Percentiles rank a stretch among this genome's conserved stretches.
Evolutionary conservation across 2,329 filamentous ascomycete genomes (phyloP).

Genomic region (Aspergillus sp.): DNA sequence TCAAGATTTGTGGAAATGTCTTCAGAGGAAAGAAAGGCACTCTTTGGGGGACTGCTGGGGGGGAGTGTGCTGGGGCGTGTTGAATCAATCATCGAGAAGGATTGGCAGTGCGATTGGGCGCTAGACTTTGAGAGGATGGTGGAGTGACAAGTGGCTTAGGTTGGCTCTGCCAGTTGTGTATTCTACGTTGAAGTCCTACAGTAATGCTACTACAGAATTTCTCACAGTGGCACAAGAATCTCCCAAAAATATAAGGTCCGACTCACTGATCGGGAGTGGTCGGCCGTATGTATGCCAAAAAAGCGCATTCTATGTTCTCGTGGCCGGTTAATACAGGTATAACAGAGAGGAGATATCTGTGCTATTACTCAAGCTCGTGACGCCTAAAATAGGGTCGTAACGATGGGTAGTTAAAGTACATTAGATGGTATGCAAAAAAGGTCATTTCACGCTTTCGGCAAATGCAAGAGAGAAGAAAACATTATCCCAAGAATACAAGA

Average conservation of each 20-base stretch:
- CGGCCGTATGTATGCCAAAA: background rate
- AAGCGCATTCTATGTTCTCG: background rate
- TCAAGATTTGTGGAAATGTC: conserved; percentile 63
- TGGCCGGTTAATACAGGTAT: background rate
- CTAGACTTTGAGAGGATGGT: conserved; percentile 22
- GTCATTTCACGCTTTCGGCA: conserved; percentile 33
- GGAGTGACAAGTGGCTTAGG: background rate
- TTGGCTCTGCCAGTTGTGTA: background rate
- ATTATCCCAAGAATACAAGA: conserved; percentile 21
- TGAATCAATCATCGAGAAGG: conserved; percentile 56
- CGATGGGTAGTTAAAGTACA: conserved; percentile 38
- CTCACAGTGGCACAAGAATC: no score
- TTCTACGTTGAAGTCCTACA: background rate
- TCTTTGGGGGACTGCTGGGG: conserved; percentile 60
- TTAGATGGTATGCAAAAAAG: conserved; percentile 36
- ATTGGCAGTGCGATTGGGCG: conserved; percentile 49
- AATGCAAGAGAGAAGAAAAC: conserved; percentile 26
- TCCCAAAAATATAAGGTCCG: no score
- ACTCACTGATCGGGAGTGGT: background rate
- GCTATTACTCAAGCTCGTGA: conserved; percentile 34
- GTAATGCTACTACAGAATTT: background rate
- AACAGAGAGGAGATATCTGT: conserved; percentile 39
- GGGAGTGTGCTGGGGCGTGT: conserved; percentile 61
- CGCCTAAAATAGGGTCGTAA: conserved; percentile 22
- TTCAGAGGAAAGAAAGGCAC: conserved; percentile 51